Conservation (phyloP, 495 filamentous ascomycete species). For the Penicillium pancosmium region DNA sequence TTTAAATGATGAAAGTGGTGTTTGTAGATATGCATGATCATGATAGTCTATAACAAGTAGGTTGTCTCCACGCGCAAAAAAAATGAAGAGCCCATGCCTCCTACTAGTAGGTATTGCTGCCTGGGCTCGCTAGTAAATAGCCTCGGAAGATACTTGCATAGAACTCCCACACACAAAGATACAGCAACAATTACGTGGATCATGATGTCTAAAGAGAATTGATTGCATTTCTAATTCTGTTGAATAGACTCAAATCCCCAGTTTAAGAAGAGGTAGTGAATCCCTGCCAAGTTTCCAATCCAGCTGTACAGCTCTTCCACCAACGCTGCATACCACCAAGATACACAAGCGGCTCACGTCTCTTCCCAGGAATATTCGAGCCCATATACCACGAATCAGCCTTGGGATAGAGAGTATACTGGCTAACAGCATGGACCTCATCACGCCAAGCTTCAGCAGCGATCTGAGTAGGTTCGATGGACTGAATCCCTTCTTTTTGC, state of each 20-base stretch:
- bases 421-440: constrained; percentile 27
- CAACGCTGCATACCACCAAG: constrained; percentile 40
- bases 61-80: not conserved
- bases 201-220: no score
- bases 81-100: no score
- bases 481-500: constrained; percentile 31
- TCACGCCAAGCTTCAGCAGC: constrained; percentile 43
- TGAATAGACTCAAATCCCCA: no score
- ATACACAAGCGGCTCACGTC: constrained; percentile 41
- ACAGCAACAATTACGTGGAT: no score
- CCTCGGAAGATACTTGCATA: no score
- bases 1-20: no score
- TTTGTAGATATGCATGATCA: no score
- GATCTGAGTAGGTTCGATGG: constrained; percentile 42
- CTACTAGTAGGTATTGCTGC: no score
- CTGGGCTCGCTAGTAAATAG: no score
- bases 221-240: no score
- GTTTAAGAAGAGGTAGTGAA: constrained; percentile 8
- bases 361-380: constrained; percentile 48
- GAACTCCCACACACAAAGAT: no score
- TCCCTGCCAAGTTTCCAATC: constrained; percentile 23
- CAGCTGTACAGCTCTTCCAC: constrained; percentile 20
- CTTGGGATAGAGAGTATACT: constrained; percentile 34
- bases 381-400: constrained; percentile 50
- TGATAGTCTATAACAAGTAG: no score